Conservation (phyloP, 2,329 filamentous ascomycete genomes). For the Aspergillus uvarum region DNA sequence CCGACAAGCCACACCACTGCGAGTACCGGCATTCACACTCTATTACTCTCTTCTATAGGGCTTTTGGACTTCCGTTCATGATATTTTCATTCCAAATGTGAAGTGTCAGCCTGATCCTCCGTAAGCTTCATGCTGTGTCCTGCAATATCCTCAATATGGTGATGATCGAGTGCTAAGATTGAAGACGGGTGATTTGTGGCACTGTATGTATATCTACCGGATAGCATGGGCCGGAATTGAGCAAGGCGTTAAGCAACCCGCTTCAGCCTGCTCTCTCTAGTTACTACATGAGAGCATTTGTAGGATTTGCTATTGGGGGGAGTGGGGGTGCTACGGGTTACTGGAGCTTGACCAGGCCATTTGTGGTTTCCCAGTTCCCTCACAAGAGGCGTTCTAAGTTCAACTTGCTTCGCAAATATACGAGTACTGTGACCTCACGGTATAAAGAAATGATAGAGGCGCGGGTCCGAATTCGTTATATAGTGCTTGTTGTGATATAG, state of each 20-base stretch:
- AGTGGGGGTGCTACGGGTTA: not conserved
- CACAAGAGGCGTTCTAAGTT: slow-evolving; percentile 9
- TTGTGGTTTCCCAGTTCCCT: not conserved
- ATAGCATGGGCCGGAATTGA: slow-evolving; percentile 1
- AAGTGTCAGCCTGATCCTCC: not conserved
- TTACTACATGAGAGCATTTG: too few relatives aligned
- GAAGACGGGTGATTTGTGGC: not conserved
- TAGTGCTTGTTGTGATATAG: too few relatives aligned
- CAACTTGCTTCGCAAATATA: slow-evolving; percentile 11
- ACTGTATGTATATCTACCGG: not conserved
- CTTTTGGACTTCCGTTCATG: too few relatives aligned
- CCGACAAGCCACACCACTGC: not conserved
- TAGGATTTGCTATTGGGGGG: not conserved
- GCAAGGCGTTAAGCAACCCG: not conserved
- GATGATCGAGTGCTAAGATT: not conserved
- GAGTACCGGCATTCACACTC: too few relatives aligned
- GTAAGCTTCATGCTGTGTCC: not conserved
- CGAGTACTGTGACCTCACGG: not conserved
- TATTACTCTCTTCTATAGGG: too few relatives aligned
- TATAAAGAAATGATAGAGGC: too few relatives aligned
- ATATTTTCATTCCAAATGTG: not conserved
- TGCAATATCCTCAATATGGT: too few relatives aligned
- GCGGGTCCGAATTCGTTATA: too few relatives aligned
- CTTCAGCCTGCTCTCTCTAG: not conserved
- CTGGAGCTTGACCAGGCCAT: slow-evolving; percentile 12